A percentile compares a stretch with the other conserved stretches of the same genome.
phyloP scores from a whole-genome alignment of 2,329 filamentous ascomycete genomes.

The Delphinella strobiligena region DNA sequence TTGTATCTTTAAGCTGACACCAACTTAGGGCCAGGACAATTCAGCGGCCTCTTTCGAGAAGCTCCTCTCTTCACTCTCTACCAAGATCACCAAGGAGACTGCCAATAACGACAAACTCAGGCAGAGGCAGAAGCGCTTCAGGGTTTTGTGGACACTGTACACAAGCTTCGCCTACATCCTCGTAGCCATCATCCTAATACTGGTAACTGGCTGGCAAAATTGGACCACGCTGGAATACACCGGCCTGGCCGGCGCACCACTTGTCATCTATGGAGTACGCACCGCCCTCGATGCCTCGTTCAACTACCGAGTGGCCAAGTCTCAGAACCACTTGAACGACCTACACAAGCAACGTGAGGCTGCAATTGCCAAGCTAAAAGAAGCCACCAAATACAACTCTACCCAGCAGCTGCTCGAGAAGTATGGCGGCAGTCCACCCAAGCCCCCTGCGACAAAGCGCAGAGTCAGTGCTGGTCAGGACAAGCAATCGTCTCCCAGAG shows the following conservation, averaged over 20 bases:
- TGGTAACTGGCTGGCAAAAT: slow-evolving; percentile 75
- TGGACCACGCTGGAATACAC: slow-evolving; percentile 69
- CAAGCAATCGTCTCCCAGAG: slow-evolving; percentile 19
- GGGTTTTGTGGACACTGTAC: slow-evolving; percentile 82
- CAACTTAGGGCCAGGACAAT: slow-evolving; percentile 54
- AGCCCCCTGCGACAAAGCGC: slow-evolving; percentile 1
- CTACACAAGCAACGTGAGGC: slow-evolving; percentile 67
- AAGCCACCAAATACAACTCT: slow-evolving; percentile 89
- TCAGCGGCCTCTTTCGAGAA: slow-evolving; percentile 92
- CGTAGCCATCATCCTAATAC: slow-evolving; percentile 64
- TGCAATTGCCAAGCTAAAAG: slow-evolving; percentile 89
- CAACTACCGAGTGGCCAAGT: slow-evolving; percentile 64
- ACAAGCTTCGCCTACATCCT: slow-evolving; percentile 83
- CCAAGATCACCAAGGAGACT: slow-evolving; percentile 67
- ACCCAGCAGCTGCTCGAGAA: slow-evolving; percentile 89
- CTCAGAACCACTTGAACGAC: slow-evolving; percentile 57
- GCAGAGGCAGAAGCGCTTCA: slow-evolving; percentile 61
- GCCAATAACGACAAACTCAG: slow-evolving; percentile 62
- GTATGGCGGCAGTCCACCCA: slow-evolving; percentile 58
- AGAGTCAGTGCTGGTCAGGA: slow-evolving; percentile 1
- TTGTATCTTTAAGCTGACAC: no score
- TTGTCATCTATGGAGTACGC: slow-evolving; percentile 61
- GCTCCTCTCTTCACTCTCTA: slow-evolving; percentile 66
- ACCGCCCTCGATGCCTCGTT: slow-evolving; percentile 58
- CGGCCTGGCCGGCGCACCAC: slow-evolving; percentile 63